phyloP scores from a whole-genome alignment of 192 early-diverging fungal species.

The Backusella macrospora region DNA sequence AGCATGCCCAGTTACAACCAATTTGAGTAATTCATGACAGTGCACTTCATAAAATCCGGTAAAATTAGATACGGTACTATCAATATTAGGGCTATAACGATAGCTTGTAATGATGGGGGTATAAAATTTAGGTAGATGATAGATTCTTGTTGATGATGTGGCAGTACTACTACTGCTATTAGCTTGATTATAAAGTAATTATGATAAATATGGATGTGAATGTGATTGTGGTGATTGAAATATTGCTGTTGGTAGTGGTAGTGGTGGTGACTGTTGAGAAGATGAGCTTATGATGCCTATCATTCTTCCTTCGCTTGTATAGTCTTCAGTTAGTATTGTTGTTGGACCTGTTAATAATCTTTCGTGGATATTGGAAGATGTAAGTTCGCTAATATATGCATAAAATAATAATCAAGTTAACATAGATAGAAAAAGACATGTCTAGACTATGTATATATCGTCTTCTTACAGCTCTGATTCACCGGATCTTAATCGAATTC shows the following conservation, averaged over 20 bases:
- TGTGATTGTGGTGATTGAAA: background rate
- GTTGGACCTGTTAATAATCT: too few relatives aligned
- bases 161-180: background rate
- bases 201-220: background rate
- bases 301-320: too few relatives aligned
- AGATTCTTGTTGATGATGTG: background rate
- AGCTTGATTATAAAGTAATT: background rate
- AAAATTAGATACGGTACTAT: background rate
- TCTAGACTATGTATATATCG: background rate
- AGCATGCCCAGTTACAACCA: background rate
- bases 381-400: background rate
- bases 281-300: too few relatives aligned
- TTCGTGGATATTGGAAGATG: too few relatives aligned
- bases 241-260: too few relatives aligned
- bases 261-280: too few relatives aligned
- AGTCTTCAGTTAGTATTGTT: too few relatives aligned
- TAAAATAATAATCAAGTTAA: background rate
- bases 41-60: constrained; percentile 2
- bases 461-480: background rate
- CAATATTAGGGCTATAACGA: background rate
- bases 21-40: constrained; percentile 4
- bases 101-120: background rate
- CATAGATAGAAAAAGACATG: background rate
- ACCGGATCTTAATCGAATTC: constrained; percentile 32
- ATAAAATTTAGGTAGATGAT: background rate